Evolutionary conservation across 345 rosid genomes (phyloP).

Genomic region (Turnera subulata): DNA sequence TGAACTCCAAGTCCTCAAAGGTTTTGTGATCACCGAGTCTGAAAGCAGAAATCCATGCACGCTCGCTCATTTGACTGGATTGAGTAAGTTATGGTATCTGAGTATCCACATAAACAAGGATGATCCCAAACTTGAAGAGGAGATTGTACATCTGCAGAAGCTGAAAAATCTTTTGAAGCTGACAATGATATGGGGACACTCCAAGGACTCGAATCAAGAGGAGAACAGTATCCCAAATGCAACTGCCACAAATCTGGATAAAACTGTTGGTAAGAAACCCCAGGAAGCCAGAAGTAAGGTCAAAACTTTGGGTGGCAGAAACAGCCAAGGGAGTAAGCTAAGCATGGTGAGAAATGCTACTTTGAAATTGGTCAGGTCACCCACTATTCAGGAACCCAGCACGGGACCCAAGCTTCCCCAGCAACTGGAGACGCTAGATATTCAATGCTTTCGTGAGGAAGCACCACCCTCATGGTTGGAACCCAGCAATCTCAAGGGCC

Average conservation of each 20-base stretch:
- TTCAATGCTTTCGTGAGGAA: slow-evolving; percentile 26
- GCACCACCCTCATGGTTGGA: slow-evolving; percentile 19
- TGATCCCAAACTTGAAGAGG: background rate
- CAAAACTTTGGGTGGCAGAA: no score
- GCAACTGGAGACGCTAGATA: slow-evolving; percentile 29
- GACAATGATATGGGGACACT: slow-evolving; percentile 41
- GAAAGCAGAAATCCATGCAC: slow-evolving; percentile 10
- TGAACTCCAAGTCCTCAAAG: slow-evolving; percentile 51
- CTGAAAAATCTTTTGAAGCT: slow-evolving; percentile 18
- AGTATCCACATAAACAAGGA: slow-evolving; percentile 25
- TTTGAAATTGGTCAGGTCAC: background rate
- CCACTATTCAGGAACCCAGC: background rate
- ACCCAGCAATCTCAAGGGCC: background rate
- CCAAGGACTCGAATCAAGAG: no score
- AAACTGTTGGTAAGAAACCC: background rate
- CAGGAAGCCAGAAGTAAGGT: no score
- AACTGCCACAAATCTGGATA: no score
- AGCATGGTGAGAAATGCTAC: background rate
- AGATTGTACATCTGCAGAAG: background rate
- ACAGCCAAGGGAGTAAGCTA: no score
- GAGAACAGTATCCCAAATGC: background rate
- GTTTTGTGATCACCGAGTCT: slow-evolving; percentile 45
- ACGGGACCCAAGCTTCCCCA: slow-evolving; percentile 13
- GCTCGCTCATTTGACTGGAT: slow-evolving; percentile 6
- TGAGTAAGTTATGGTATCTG: slow-evolving; percentile 30